Percentiles rank a stretch among this genome's conserved stretches.
These are phyloP conservation scores for Solanum appendiculatum DNA, from an alignment of 257 asterid genomes.

Conservation along the genomic window DNA sequence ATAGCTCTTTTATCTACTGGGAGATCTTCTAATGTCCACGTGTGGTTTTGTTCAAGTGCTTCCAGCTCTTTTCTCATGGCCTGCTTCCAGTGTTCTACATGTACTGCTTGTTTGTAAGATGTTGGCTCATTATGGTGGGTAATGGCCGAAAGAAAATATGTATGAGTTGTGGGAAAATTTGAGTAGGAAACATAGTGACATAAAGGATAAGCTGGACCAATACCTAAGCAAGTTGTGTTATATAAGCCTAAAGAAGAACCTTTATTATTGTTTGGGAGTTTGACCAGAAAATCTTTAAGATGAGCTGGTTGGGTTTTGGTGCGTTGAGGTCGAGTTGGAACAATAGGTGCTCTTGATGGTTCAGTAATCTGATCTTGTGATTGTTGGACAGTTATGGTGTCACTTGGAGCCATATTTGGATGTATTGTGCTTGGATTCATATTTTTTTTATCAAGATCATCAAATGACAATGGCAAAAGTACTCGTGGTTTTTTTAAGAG, in stretches of 20 bases:
- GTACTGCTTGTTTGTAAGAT: too few species aligned
- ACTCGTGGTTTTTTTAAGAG: background rate
- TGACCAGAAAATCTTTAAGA: background rate
- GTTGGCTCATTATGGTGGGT: too few species aligned
- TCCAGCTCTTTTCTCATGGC: background rate
- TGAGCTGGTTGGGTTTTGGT: background rate
- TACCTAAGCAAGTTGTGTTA: background rate
- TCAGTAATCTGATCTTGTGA: background rate
- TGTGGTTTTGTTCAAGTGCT: background rate
- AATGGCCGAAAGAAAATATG: background rate
- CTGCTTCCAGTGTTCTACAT: too few species aligned
- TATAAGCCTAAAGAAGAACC: background rate
- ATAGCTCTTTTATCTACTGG: background rate
- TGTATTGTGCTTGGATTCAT: background rate
- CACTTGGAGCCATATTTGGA: background rate
- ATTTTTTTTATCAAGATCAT: background rate
- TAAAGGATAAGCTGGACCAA: background rate
- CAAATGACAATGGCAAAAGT: background rate
- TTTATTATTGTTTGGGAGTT: background rate
- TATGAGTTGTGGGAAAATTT: background rate
- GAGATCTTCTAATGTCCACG: background rate
- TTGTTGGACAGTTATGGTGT: background rate
- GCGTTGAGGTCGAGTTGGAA: background rate
- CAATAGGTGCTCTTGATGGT: background rate
- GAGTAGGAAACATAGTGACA: background rate